Evolutionary conservation across 495 filamentous ascomycete genomes (phyloP), one percentile per base, ranked within the genome.

Genomic region (Barbatosphaeria neglecta): DNA sequence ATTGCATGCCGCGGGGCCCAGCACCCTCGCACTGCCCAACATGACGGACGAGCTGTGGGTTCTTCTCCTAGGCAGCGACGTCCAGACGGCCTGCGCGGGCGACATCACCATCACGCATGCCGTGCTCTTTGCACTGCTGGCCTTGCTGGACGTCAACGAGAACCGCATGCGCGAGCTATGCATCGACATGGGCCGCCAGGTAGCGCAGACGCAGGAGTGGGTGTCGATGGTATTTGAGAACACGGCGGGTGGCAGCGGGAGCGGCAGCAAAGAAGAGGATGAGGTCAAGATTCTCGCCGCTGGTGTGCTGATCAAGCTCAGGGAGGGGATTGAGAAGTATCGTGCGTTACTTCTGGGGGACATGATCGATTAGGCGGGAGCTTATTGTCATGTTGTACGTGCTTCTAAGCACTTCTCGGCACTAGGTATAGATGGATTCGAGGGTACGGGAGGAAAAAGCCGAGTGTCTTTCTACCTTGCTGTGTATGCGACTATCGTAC

Each of bases 71-170:
- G 63, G 65, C 16, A 53, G 57, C 17, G 37, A 47, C 41, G 58
- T 66, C 22, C 53, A 62, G 31, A 63, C 28, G 44, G 72, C 60
- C 45, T 68, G 57, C 31, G 66, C 71, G 17, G 70, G 70, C 1
- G 84, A 92, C 28, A 62, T 78, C 3, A 61, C 62, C 0, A 70
- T 95, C 11, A 74, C 86, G 8, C 75, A 85, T 37, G 84, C 86
- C 0, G 63, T 95, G 37, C 65, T 97, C 11, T 85, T 92, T 43
- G 76, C 78, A 2, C 79, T 95, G 44, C 66, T 95, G 24, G 83
- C 82, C n/a, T 47, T 94, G 19, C 63, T 97, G 10, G 87, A 94
- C 46, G 69, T 94, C n/a, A 95, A 95, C 47, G 78, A 81, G 55
- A 74, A 78, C 28, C 84, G 90, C 58, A 84, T 89, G 40, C 75